Evolutionary conservation across 1,139 yeast species (phyloP), one percentile per base, ranked within the genome.

Genomic region (Kurtzmaniella quercitrusa): DNA sequence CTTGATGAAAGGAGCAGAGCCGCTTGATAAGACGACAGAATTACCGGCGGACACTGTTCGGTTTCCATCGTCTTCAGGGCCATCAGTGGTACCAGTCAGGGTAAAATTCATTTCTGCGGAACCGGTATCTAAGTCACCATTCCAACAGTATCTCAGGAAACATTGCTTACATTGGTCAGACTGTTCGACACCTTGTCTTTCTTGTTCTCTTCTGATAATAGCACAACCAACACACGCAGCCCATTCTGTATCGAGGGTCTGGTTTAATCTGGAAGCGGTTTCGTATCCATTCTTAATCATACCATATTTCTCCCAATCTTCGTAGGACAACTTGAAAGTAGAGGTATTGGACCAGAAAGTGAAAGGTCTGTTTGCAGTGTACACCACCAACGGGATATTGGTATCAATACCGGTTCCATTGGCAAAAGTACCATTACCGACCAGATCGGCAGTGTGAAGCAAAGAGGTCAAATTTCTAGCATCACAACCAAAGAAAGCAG

Each of bases 181-280:
- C 49, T 82, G 83, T 16, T 75, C 70, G 25, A 73, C 62, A 29
- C 85, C 83, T 41, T 74, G 66, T 56, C 95, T 77, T 66, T 89
- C 95, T 59, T 85, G 84, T 44, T 85, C 81, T 61, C 96, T 81
- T 63, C 89, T 84, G 46, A 90, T 73, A 43, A 90, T 79, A 8
- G 97, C 97, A 71, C 98, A 90, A 1, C 91, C 88, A 43, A 90
- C 77, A 71, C 97, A 90, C 7, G 85, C 77, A 43, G 78, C 73
- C 84, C 90, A 90, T 44, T 85, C 84, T 1, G 70, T 62, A 56
- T 86, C 95, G 37, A 83, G 66, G 4, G 96, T 85, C 38, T 81
- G 67, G 59, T 89, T 89, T 52, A 76, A 74, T 60, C 89, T 79
- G 1, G 95, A 75, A 23, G 86, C 79, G 31, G 79, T 78, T 59